Evolutionary conservation across 306 rosid genomes (phyloP).

Genomic region (Sphenostylis stenocarpa): DNA sequence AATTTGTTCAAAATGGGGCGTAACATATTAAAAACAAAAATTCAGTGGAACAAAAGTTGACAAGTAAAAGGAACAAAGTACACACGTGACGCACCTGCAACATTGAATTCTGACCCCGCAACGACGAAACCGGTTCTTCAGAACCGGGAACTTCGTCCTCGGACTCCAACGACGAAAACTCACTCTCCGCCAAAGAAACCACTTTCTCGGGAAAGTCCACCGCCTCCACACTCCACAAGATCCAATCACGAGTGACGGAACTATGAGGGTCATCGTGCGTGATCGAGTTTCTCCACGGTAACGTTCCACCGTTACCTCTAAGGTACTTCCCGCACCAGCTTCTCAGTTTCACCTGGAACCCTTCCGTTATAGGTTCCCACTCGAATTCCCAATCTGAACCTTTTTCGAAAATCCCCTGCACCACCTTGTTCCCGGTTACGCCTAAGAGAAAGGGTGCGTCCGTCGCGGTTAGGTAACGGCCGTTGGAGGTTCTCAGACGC

Average conservation of each 20-base stretch:
- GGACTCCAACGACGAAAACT: conserved; percentile 39
- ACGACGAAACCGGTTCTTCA: conserved; percentile 13
- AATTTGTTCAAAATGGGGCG: too few relatives aligned
- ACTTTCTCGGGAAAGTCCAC: conserved; percentile 29
- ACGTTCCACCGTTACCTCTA: conserved; percentile 79
- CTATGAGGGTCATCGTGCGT: conserved; percentile 69
- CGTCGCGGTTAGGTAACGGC: conserved; percentile 61
- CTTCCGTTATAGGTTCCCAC: conserved; percentile 76
- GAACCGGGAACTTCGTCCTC: conserved; percentile 39
- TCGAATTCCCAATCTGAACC: conserved; percentile 45
- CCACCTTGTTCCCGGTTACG: conserved; percentile 60
- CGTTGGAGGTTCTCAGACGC: conserved; percentile 51
- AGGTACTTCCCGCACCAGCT: conserved; percentile 76
- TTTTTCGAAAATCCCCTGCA: conserved; percentile 35
- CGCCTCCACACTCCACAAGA: conserved; percentile 58
- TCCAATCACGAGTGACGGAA: conserved; percentile 59
- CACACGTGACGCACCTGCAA: conserved; percentile 27
- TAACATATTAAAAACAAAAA: too few relatives aligned
- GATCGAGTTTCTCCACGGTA: conserved; percentile 85
- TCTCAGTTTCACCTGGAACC: conserved; percentile 58
- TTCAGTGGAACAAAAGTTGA: too few relatives aligned
- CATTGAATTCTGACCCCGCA: neutral
- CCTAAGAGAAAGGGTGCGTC: conserved; percentile 56
- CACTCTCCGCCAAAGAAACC: conserved; percentile 26
- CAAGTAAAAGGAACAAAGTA: too few relatives aligned